Conservation (phyloP, 1,139 yeast species). For the Arxiozyma slooffiae region DNA sequence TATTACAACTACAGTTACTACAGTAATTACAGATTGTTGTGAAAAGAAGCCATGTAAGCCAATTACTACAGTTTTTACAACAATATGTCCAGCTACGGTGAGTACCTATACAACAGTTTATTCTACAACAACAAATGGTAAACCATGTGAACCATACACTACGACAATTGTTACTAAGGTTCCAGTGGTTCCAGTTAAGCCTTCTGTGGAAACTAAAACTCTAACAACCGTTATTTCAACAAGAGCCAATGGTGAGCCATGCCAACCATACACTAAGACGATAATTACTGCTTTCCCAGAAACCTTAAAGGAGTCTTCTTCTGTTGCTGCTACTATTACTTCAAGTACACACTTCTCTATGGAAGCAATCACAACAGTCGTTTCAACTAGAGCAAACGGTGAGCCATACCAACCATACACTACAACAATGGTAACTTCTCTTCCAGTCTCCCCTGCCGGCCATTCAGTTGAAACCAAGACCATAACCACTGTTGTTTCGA, state of each 20-base stretch:
- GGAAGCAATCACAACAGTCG: neutral
- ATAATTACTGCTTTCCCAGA: neutral
- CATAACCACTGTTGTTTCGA: too few relatives aligned
- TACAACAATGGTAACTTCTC: neutral
- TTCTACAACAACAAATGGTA: neutral
- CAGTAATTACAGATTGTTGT: neutral
- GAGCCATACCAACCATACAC: neutral
- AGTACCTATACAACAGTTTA: neutral
- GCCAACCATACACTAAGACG: neutral
- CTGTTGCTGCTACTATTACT: too few relatives aligned
- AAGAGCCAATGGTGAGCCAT: neutral
- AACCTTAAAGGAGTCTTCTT: too few relatives aligned
- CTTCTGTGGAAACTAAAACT: too few relatives aligned
- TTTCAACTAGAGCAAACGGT: neutral
- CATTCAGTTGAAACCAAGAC: neutral
- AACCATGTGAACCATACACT: neutral
- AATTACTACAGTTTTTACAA: neutral
- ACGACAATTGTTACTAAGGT: neutral
- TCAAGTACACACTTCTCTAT: too few relatives aligned
- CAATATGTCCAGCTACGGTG: neutral
- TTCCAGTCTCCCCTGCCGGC: neutral
- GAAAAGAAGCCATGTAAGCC: neutral
- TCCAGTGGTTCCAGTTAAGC: neutral
- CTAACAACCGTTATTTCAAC: neutral
- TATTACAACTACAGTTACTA: neutral